Percentiles rank a stretch among this genome's conserved stretches.
Evolutionary conservation across 2,329 filamentous ascomycete species (phyloP).

Genomic region (Chrysoporthe cubensis): DNA sequence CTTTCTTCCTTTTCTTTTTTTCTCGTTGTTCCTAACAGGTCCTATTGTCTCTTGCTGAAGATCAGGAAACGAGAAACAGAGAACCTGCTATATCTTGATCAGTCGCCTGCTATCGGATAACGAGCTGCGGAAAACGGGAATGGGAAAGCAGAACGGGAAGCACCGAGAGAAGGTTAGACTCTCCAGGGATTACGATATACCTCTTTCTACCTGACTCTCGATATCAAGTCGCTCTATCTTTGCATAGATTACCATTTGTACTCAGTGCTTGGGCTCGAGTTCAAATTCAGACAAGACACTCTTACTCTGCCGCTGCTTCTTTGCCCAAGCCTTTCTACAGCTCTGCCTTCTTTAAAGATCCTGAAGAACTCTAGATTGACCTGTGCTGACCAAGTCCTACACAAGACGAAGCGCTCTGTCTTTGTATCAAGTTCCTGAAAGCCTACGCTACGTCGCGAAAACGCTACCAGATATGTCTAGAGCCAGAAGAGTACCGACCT

Average conservation of each 20-base stretch:
- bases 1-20: not conserved
- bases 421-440: not conserved
- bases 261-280: not conserved
- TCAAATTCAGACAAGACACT: not conserved
- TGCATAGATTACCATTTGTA: not conserved
- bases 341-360: not conserved
- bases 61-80: not conserved
- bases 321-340: not conserved
- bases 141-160: not conserved
- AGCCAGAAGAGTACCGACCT: not conserved
- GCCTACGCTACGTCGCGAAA: not conserved
- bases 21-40: not conserved
- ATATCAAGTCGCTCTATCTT: not conserved
- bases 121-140: not conserved
- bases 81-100: not conserved
- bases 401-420: not conserved
- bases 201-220: not conserved
- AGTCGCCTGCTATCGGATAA: not conserved
- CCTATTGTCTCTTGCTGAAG: not conserved
- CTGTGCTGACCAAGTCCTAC: not conserved
- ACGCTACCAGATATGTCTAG: not conserved
- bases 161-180: not conserved
- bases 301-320: not conserved
- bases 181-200: not conserved
- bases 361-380: constrained; percentile 9